Base-by-base conservation (phyloP, 164 flowering plant genomes). In the Annona cherimola region DNA sequence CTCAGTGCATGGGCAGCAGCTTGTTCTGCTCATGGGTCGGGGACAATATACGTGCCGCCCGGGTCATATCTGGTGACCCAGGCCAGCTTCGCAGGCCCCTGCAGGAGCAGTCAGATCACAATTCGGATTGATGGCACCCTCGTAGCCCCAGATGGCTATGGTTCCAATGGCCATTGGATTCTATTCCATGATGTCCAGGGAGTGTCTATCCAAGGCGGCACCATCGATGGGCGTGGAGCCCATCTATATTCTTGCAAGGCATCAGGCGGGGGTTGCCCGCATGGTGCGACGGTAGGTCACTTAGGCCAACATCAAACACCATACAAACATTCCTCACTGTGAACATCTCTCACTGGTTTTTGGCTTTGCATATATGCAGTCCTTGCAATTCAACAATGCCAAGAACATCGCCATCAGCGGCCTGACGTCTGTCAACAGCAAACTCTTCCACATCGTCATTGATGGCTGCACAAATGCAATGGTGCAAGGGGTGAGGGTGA, bases 131-230 rank as follows among this genome's bases (percentile, higher is more conserved):
- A 84, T 42, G 96, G 92, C 4, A 86, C 88, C 0, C 72, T 90
- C n/a, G 81, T 88, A 6, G 89, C 90, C 45, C 88, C 94, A 0
- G 63, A 83, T 0, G 78, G 88, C 50, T 88, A 83, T 64, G 87
- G 86, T 3, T 72, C 74, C 4, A 43, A 76, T 35, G 80, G 42
- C 0, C 18, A 87, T 2, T 78, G 80, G 80, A 39, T 78, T 40
- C 7, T 45, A 66, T 78, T 78, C 55, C 43, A 26, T 45, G 63
- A 64, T 35, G 73, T 78, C 12, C 61, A 57, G 20, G 54, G 77
- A 3, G 20, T 78, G 1, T 12, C 69, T 0, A 60, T 78, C 69
- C 9, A 45, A 62, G 80, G 80, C 16, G 80, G 80, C 8, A 68
- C 69, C 9, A 9, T 78, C 59, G 75, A 78, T 71, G 80, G 77